Base-by-base conservation (phyloP, 305 asterid genomes). In the Solanum hybrid region DNA sequence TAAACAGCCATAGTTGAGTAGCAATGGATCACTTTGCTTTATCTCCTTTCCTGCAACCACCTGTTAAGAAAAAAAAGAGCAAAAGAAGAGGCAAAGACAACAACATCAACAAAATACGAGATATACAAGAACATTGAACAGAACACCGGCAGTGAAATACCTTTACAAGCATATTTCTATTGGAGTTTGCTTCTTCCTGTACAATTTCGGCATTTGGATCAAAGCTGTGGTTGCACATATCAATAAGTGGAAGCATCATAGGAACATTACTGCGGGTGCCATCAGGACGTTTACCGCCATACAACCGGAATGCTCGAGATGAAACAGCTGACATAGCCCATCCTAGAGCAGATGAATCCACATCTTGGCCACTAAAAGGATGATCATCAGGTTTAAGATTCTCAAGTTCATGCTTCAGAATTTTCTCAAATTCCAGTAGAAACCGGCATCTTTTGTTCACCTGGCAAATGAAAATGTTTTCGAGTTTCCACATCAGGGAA, bases 261-360 rank as follows among this genome's bases (percentile, higher is more conserved):
- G 97, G 98, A 86, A 93, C 93, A 89, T 91, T 89, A 14, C 89
- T 79, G 12, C 90, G 94, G 90, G 95, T 92, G 91, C 99, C 97
- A 90, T 95, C 96, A 61, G 93, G 93, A 46, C 83, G 92, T 91
- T 93, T 95, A 86, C 88, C 90, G 37, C 97, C 97, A 89, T 95
- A 90, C 92, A 96, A 92, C 88, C 97, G 98, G 93, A 97, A 96
- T 37, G 99, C 99, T 92, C 99, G 94, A 90, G 99, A 95, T 71
- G 99, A 97, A 91, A 96, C 99, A 20, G 99, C 98, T 69, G 99
- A 96, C 98, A 96, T 95, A 24, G 99, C 98, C 99, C 99, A 97
- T 88, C 99, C 98, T 86, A 97, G 96, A 29, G 98, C 92, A 73
- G 99, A 97, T 86, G 99, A 96, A 91, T 95, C 96, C 29, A 95